Evolutionary conservation across 2,329 filamentous ascomycete genomes (phyloP).

Genomic region (Diaporthe batatas): DNA sequence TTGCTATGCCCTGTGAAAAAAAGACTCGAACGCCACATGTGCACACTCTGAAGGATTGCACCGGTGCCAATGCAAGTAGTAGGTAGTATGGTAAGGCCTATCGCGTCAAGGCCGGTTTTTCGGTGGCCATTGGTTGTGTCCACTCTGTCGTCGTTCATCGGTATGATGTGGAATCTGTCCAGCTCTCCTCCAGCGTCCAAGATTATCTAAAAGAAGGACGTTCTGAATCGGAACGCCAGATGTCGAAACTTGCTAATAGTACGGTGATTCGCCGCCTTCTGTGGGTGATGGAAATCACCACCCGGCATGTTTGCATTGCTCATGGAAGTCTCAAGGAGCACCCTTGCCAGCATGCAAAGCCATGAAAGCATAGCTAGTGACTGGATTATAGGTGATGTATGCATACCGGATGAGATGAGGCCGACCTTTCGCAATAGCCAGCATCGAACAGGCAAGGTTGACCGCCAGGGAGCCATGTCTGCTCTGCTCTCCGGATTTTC

Average conservation of each 20-base stretch:
- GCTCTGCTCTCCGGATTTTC: not conserved
- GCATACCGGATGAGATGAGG: too few relatives aligned
- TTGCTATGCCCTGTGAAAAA: not conserved
- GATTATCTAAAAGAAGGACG: constrained; percentile 30
- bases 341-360: too few relatives aligned
- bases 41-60: not conserved
- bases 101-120: not conserved
- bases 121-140: not conserved
- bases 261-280: not conserved
- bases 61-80: not conserved
- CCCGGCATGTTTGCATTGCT: not conserved
- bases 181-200: constrained; percentile 19
- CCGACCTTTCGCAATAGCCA: too few relatives aligned
- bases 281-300: not conserved
- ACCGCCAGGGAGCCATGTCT: not conserved
- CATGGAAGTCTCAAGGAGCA: not conserved
- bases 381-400: not conserved
- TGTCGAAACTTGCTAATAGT: constrained; percentile 2
- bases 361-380: not conserved
- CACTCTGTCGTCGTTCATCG: not conserved
- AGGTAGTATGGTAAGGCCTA: not conserved
- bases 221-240: not conserved
- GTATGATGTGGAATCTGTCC: constrained; percentile 5
- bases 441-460: not conserved
- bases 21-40: not conserved